Evolutionary conservation across 2,329 filamentous ascomycete genomes (phyloP), one percentile per base, ranked within the genome.

Genomic region (Ilyonectria robusta): DNA sequence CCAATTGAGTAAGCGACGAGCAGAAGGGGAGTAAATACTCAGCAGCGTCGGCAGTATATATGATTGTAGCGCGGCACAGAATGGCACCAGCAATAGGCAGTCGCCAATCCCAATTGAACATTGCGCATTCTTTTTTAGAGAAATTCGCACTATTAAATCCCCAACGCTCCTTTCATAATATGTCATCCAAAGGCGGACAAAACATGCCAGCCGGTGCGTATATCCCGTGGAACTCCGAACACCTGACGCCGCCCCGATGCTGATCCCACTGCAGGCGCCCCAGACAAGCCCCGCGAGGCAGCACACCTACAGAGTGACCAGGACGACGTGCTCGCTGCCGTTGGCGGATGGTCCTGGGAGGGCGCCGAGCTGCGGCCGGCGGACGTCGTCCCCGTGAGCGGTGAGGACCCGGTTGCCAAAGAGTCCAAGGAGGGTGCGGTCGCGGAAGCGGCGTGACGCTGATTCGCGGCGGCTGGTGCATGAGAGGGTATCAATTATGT

Each of bases 401-500:
- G 47, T n/a, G 47, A 51, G 6, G 26, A 33, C 15, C 6, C 21
- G 8, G 3, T 17, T 40, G 59, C 6, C 10, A 19, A 10, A 9
- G 37, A 26, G 37, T 44, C 61, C 9, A 47, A 54, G 5, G 61
- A 50, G 26, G 55, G 61, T 8, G 47, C 40, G 4, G 61, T 59
- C 7, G 61, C 55, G 10, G 55, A 40, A 23, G 61, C 61, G 15
- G 61, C 61, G 8, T 64, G 61, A 59, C 3, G 23, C 13, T 11
- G 31, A 33, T 35, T 11, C 8, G n/a, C 6, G 11, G 15, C 15
- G 13, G n/a, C 8, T 15, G 44, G 21, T 23, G 35, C 42, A 40
- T 19, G 33, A 57, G 58, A 50, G 63, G 58, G 58, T 66, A 62
- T 61, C 44, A 44, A 61, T 56, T 63, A 54, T 56, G 44, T 46